Conservation (phyloP, 2,329 filamentous ascomycete species). For the Fusarium duplospermum region DNA sequence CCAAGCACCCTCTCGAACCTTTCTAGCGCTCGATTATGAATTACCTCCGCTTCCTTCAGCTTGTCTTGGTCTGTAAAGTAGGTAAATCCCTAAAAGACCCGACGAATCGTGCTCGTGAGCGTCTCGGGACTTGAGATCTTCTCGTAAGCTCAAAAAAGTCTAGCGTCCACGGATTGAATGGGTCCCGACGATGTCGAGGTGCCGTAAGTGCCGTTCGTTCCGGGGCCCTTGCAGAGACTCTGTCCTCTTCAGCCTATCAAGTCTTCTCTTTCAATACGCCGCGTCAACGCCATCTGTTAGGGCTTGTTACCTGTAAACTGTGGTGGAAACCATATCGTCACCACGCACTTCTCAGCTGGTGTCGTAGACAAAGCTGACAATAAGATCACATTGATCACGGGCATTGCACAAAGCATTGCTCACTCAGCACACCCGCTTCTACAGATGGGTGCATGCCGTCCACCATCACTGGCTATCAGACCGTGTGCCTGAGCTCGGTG, state of each 20-base stretch:
- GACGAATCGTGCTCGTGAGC: background rate
- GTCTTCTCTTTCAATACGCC: background rate
- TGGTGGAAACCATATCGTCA: background rate
- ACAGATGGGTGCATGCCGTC: background rate
- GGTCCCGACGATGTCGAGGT: background rate
- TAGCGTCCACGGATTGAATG: background rate
- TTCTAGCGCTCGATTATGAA: background rate
- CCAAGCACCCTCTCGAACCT: background rate
- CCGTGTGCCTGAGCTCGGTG: background rate
- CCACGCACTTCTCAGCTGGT: background rate
- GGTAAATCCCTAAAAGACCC: background rate
- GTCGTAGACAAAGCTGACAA: background rate
- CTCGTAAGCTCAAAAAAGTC: background rate
- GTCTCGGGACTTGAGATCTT: background rate
- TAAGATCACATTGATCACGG: background rate
- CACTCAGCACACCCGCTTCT: background rate
- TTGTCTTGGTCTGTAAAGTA: background rate
- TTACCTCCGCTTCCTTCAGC: background rate
- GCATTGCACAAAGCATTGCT: background rate
- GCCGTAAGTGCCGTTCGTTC: background rate
- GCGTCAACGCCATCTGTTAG: background rate
- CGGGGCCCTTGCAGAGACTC: background rate
- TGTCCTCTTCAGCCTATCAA: background rate
- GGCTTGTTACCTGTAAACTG: background rate
- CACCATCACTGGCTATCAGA: background rate